Evolutionary conservation across 192 early-diverging fungal genomes (phyloP).

Genomic region (Haplosporangium gracile): DNA sequence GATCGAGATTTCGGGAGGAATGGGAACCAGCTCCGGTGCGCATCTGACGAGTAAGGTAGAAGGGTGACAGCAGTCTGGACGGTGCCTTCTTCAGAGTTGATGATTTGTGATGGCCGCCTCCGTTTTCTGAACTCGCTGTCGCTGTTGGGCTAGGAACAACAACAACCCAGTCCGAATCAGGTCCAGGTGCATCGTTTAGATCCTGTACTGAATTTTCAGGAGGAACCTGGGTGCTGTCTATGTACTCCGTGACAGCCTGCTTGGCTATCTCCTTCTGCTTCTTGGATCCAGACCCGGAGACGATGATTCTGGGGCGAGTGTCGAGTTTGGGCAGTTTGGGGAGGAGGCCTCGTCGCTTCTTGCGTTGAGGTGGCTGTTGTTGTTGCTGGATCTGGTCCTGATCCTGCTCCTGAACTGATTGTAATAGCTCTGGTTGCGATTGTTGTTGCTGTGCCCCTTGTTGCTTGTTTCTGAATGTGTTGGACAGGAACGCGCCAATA

Average conservation of each 20-base stretch:
- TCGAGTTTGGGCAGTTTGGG: conserved; percentile 38
- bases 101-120: not conserved
- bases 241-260: not conserved
- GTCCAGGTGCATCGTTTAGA: not conserved
- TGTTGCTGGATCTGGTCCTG: conserved; percentile 8
- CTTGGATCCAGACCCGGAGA: conserved; percentile 9
- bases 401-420: conserved; percentile 10
- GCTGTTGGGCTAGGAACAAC: not conserved
- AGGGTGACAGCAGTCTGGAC: conserved; percentile 14
- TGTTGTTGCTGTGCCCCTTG: conserved; percentile 4
- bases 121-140: not conserved
- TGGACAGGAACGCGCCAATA: conserved; percentile 29
- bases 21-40: not conserved
- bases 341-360: conserved; percentile 20
- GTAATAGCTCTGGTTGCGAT: not conserved
- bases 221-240: not conserved
- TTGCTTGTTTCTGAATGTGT: conserved; percentile 20
- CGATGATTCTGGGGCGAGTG: conserved; percentile 20
- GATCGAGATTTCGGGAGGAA: conserved; percentile 1
- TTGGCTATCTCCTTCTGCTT: not conserved
- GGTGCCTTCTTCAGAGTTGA: not conserved
- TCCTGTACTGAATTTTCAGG: no score
- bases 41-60: conserved; percentile 22
- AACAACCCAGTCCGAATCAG: not conserved
- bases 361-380: conserved; percentile 7